Evolutionary conservation across 2,329 filamentous ascomycete genomes (phyloP), one percentile per base, ranked within the genome.

Genomic region (Colletotrichum phormii): DNA sequence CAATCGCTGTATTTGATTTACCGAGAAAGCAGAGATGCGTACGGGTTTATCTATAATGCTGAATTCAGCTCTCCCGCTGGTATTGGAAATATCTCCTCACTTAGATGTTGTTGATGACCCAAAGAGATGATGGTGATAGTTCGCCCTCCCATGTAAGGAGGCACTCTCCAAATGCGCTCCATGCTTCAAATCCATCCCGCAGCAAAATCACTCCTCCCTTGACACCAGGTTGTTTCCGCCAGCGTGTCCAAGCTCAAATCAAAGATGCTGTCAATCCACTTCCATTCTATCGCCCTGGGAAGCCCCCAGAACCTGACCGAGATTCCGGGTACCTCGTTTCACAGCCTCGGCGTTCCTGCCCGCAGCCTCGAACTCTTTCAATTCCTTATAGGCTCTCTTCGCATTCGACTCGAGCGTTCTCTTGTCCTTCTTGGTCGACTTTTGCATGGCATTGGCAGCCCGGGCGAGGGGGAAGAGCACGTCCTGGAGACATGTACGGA

Each of bases 391-490:
- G 29, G 46, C 61, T 22, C 22, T 31, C 61, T 54, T 53, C 12
- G 33, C 51, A 7, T 22, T 24, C 22, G 46, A 53, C n/a, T 35
- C 33, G n/a, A 54, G 31, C 3, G 29, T 26, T 22, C n/a, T 46
- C 12, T 53, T 63, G 5, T 63, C 61, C n/a, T 1, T 29, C 46
- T 63, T 63, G n/a, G 8, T 54, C 61, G 61, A 35, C 46, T 63
- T 63, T 2, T 33, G 46, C 7, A 63, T 46, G 1, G n/a, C 13
- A 33, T 37, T 37, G 29, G 54, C 26, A 15, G n/a, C 61, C 22
- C 26, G 46, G 13, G n/a, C 12, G 26, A 63, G 46, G 46, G 61
- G 31, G 5, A 26, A n/a, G 12, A 63, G 29, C 2, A 24, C 46
- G 12, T 15, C 46, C 9, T 37, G n/a, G 15, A 63, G 46, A 5